Evolutionary conservation across 805 yeast species (phyloP).

Genomic region (Schwanniomyces pseudopolymorphus): DNA sequence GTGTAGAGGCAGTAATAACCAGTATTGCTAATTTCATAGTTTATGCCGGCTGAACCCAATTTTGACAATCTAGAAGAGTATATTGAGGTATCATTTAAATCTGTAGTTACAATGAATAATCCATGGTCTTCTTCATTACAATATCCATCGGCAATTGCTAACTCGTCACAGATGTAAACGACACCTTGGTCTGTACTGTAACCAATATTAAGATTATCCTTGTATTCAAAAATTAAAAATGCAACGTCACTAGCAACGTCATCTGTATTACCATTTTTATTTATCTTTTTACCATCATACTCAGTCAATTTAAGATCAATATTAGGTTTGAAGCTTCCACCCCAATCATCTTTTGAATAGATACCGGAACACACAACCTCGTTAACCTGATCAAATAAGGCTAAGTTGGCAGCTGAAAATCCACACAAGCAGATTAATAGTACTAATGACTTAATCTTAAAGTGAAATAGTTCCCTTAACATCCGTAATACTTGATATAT

Average conservation of each 20-base stretch:
- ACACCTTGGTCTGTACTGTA: conserved; percentile 40
- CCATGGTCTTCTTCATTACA: conserved; percentile 61
- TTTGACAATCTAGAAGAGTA: conserved; percentile 54
- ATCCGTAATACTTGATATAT: not conserved
- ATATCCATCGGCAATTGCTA: conserved; percentile 50
- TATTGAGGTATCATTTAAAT: conserved; percentile 52
- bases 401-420: conserved; percentile 1
- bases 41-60: conserved; percentile 58
- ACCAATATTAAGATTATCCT: conserved; percentile 73
- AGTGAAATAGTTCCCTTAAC: not conserved
- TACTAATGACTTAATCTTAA: not conserved
- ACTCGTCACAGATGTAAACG: conserved; percentile 70
- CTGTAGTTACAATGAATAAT: conserved; percentile 56
- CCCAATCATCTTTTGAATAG: conserved; percentile 85
- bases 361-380: conserved; percentile 86
- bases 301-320: conserved; percentile 29
- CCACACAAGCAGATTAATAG: not conserved
- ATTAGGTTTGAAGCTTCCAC: conserved; percentile 60
- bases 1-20: conserved; percentile 94
- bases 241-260: conserved; percentile 43
- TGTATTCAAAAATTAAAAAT: conserved; percentile 79
- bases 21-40: conserved; percentile 67
- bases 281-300: conserved; percentile 27
- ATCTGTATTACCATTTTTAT: conserved; percentile 15
- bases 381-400: conserved; percentile 44